Conservation (phyloP, 2,329 filamentous ascomycete species). For the Exophiala sp. region DNA sequence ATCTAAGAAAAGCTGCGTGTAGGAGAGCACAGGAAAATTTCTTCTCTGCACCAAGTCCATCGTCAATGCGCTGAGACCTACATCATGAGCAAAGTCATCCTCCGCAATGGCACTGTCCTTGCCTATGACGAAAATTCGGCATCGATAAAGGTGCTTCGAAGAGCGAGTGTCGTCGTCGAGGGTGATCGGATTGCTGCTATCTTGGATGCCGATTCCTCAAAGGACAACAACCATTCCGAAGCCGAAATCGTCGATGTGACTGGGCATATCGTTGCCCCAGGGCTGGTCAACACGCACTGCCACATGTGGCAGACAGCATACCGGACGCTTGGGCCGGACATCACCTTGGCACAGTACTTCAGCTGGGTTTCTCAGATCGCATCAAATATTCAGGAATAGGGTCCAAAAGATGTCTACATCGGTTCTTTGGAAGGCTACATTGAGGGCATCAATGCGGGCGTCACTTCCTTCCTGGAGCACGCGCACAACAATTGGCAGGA, state of each 20-base stretch:
- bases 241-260: constrained; percentile 35
- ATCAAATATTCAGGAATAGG: constrained; percentile 41
- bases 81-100: background rate
- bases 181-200: background rate
- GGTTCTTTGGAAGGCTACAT: constrained; percentile 25
- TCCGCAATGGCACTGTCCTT: background rate
- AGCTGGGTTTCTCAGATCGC: background rate
- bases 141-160: background rate
- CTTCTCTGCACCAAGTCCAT: too few relatives aligned
- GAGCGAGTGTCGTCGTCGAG: background rate
- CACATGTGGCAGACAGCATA: constrained; percentile 48
- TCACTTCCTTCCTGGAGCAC: constrained; percentile 31
- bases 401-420: constrained; percentile 46
- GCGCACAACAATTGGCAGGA: constrained; percentile 28
- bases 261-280: constrained; percentile 29
- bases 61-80: background rate
- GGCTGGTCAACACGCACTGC: constrained; percentile 32
- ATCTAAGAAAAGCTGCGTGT: too few relatives aligned
- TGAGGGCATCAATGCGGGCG: constrained; percentile 8
- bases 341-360: constrained; percentile 50
- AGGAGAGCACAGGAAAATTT: too few relatives aligned
- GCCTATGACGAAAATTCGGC: background rate
- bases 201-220: background rate
- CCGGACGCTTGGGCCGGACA: constrained; percentile 53
- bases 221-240: background rate